Evolutionary conservation across 1,284 basidiomycete species (phyloP), one percentile per base, ranked within the genome.

Genomic region (Moniliophthora roreri): DNA sequence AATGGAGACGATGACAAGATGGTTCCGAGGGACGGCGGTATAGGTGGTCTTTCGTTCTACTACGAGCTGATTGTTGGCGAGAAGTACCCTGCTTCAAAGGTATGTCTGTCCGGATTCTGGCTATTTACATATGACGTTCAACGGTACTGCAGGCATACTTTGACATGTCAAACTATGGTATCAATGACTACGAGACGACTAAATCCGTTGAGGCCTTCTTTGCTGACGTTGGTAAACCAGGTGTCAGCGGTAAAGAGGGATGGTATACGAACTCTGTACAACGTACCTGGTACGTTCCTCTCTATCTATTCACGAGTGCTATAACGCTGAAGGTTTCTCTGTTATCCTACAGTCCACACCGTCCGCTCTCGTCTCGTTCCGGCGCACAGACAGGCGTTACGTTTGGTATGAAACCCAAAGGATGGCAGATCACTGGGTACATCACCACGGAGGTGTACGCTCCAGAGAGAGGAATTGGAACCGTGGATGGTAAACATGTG

Each of bases 341-440:
- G n/a, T n/a, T n/a, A n/a, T n/a, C 46, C 10, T 11, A 15, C 28
- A 57, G 58, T 23, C 51, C 49, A 2, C 58, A 60, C 34, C 56
- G 56, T 16, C 41, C 32, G 6, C 41, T 57, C 20, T 47, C 48
- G 2, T 45, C 49, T 28, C 52, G 58, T 7, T 53, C 55, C 2
- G 59, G 54, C 1, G 49, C 54, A 28, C 55, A 58, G 37, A 60
- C 59, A 18, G 58, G 56, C 37, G 52, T 55, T 21, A 57, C 59
- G 21, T 59, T 58, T 16, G 59, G 57, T 6, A 57, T 58, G 18
- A 58, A 60, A 32, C 57, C 59, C 5, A 49, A 50, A 21, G 57
- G 57, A 18, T 60, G 59, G 57, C 54, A 60, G 16, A 53, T 58
- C 21, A 60, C 59, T 7, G 58, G 55, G 20, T 58, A 58, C 44